Conservation (phyloP, 768 basidiomycete genomes). For the Mrakia blollopis region DNA sequence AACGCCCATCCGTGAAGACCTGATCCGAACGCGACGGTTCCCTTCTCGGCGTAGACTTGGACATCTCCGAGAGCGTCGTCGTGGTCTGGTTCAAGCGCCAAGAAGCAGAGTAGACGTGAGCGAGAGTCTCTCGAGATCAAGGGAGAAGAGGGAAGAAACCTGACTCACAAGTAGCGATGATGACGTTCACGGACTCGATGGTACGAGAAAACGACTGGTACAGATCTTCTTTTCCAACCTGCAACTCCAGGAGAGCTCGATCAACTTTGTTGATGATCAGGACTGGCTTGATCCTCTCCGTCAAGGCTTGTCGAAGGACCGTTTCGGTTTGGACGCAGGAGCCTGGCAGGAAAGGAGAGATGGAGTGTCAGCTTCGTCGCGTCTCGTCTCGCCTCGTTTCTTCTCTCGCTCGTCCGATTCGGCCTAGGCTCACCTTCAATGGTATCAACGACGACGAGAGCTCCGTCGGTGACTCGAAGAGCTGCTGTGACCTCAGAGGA, state of each 20-base stretch:
- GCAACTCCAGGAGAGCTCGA: conserved; percentile 96
- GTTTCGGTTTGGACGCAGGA: conserved; percentile 6
- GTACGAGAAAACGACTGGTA: conserved; percentile 98
- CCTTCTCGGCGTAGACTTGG: conserved; percentile 97
- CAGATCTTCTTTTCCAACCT: conserved; percentile 91
- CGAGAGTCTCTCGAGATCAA: too few relatives aligned
- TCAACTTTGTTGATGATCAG: conserved; percentile 99
- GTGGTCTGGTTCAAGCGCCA: too few relatives aligned
- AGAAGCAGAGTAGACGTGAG: too few relatives aligned
- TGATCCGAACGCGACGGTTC: conserved; percentile 97
- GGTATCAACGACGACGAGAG: conserved; percentile 98
- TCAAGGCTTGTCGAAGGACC: conserved; percentile 91
- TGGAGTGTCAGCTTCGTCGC: not conserved
- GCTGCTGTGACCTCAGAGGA: conserved; percentile 99
- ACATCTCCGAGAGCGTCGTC: conserved; percentile 92
- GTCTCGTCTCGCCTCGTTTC: conserved; percentile 53
- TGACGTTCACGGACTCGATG: conserved; percentile 95
- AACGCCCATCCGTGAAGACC: conserved; percentile 99
- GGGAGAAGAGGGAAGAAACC: too few relatives aligned
- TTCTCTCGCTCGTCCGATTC: conserved; percentile 60
- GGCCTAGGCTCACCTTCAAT: conserved; percentile 95
- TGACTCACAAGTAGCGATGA: conserved; percentile 71
- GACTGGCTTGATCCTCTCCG: conserved; percentile 98
- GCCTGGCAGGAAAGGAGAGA: not conserved
- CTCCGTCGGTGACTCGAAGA: conserved; percentile 98